Base-by-base conservation (phyloP, 1,139 yeast genomes). In the Zygosaccharomyces sapae region DNA sequence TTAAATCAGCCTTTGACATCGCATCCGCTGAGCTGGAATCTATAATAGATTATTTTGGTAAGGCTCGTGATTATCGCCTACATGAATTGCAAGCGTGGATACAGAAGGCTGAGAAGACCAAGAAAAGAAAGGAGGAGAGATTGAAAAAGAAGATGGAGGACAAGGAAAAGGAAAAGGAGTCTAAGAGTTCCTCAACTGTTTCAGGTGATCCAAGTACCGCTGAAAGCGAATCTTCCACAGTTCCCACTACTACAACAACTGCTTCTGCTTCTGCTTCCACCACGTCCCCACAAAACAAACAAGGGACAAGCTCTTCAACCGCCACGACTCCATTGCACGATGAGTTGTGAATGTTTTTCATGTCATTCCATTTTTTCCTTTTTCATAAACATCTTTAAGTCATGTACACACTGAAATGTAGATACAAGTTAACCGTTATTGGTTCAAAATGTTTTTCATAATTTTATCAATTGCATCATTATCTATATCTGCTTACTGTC, bases 71-170 rank as follows among this genome's bases (percentile, higher is more conserved):
- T 10, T 55, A 57, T 40, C 59, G 59, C 36, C 37, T 59, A 18
- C 56, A 53, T 27, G 62, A 57, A 36, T 25, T 60, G 22, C 52
- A 52, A 36, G 45, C 64, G 16, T 33, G 50, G 20, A 53, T 55
- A 36, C 57, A 55, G 33, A 56, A 63, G 44, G 49, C 55, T 24
- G 47, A 57, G 12, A 53, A 59, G 33, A 56, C 55, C 2, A 36
- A 48, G 9, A 58, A 51, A 54, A 59, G 62, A 47, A 55, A 54
- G 44, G 59, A 55, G 37, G 56, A 55, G 45, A 55, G 51, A 29
- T 45, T 46, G 39, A 50, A 44, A 40, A 54, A 50, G 30, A 44
- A 46, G 38, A 20, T 43, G 9, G 48, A 46, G 13, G 48, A 49
- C 20, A 38, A 38, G 33, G 37, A 43, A 13, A 37, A 25, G 16